These are phyloP conservation scores for Achlya hypogyna DNA, from an alignment of 352 stramenopile species.

Conservation along the genomic window DNA sequence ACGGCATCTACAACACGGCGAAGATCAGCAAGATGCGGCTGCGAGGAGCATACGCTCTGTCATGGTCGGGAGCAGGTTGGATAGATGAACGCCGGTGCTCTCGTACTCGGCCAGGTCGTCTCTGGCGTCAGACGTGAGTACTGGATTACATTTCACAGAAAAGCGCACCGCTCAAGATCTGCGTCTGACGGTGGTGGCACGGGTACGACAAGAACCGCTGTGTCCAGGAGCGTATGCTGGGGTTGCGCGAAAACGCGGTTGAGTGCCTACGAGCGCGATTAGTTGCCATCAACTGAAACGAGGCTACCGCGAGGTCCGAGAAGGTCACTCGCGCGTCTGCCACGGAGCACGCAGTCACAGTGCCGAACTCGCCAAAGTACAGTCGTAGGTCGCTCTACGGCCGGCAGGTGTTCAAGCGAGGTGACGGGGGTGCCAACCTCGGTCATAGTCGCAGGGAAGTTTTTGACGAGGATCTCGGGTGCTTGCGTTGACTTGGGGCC, in stretches of 20 bases:
- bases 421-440: background rate
- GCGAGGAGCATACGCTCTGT: constrained; percentile 2
- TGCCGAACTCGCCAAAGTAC: constrained; percentile 14
- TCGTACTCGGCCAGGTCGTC: background rate
- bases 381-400: background rate
- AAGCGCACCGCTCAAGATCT: background rate
- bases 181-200: background rate
- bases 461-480: constrained; percentile 1
- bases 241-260: constrained; percentile 8
- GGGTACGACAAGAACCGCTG: constrained; percentile 1
- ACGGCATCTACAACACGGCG: background rate
- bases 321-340: background rate
- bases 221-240: background rate
- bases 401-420: background rate
- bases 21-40: background rate
- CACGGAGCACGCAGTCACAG: background rate
- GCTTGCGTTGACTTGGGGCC: background rate
- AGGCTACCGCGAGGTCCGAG: background rate
- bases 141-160: background rate
- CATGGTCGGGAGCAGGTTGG: constrained; percentile 11
- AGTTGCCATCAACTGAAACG: background rate
- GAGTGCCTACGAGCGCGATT: background rate
- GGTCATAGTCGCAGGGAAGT: background rate
- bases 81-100: constrained; percentile 12
- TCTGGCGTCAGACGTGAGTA: background rate